Evolutionary conservation across 1,139 yeast species (phyloP), one percentile per base, ranked within the genome.

Genomic region (Yueomyces sp.): DNA sequence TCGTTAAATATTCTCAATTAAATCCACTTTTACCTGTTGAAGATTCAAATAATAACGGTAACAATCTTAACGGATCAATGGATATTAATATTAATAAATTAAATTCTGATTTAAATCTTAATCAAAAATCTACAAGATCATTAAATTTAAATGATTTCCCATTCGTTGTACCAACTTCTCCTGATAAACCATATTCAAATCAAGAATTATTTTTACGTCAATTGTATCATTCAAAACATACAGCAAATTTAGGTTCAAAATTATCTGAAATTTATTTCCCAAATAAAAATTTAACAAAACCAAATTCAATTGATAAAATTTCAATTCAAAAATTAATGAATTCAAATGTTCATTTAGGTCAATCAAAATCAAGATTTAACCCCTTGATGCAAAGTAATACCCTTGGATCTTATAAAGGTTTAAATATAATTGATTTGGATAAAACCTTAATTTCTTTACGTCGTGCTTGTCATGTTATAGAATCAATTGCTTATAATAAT

Each of bases 301-400:
- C 96, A 11, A 48, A 53, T 12, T 57, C 70, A 32, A 68, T 76
- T 27, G 65, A 72, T 32, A 76, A 81, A 46, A 60, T 83, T 9
- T 71, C 91, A 1, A 67, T 86, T 33, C 68, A 84, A 29, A 77
- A 78, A 45, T 70, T 89, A 43, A 62, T 89, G 63, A 94, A 96
- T 4, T 86, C 97, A 0, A 97, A 96, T 39, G 91, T 91, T 42
- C 98, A 91, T 63, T 68, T 91, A 52, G 98, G 98, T 30, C 96
- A 91, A 56, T 75, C 95, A 4, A 81, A 79, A 36, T 69, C 84
- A 4, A 67, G 81, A 52, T 82, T 84, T 75, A 78, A 95, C 54
- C 78, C 91, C n/a, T 74, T 82, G 34, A 84, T 89, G 39, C 94
- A 87, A 62, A 93, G 94, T 9, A 91, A 72, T 61, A 74, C 91